phyloP scores from a whole-genome alignment of 495 filamentous ascomycete species.

The Neurospora sp. region DNA sequence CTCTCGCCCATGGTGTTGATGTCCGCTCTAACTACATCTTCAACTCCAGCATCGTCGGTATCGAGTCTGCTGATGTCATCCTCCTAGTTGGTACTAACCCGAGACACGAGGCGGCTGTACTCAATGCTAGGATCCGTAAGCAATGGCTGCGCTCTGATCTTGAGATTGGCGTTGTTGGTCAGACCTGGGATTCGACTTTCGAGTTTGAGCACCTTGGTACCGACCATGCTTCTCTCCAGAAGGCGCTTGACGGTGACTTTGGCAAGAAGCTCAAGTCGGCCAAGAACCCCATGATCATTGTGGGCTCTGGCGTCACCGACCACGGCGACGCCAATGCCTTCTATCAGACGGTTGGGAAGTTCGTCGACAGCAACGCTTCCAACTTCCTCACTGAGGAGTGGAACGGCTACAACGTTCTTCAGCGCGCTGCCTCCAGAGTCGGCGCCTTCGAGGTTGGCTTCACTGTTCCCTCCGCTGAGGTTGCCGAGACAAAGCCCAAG shows the following conservation, averaged over 20 bases:
- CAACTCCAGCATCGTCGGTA: conserved; percentile 87
- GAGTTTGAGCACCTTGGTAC: conserved; percentile 82
- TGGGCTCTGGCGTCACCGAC: conserved; percentile 82
- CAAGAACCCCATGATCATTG: conserved; percentile 88
- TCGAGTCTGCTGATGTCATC: conserved; percentile 88
- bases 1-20: conserved; percentile 86
- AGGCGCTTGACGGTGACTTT: conserved; percentile 73
- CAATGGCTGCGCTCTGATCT: conserved; percentile 95
- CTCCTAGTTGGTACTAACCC: conserved; percentile 92
- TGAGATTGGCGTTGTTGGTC: conserved; percentile 83
- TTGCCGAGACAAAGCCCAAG: conserved; percentile 77
- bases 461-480: conserved; percentile 64
- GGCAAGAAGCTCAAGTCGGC: conserved; percentile 85
- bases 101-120: conserved; percentile 82
- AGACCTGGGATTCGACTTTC: conserved; percentile 85
- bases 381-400: conserved; percentile 86
- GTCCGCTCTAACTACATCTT: conserved; percentile 90
- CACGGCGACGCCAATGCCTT: conserved; percentile 85
- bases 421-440: conserved; percentile 80
- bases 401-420: conserved; percentile 96
- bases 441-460: conserved; percentile 96
- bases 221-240: conserved; percentile 68
- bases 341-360: conserved; percentile 77
- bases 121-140: conserved; percentile 95
- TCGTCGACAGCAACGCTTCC: conserved; percentile 81